Conservation (phyloP, 2,329 filamentous ascomycete genomes). For the Dothistroma pini region DNA sequence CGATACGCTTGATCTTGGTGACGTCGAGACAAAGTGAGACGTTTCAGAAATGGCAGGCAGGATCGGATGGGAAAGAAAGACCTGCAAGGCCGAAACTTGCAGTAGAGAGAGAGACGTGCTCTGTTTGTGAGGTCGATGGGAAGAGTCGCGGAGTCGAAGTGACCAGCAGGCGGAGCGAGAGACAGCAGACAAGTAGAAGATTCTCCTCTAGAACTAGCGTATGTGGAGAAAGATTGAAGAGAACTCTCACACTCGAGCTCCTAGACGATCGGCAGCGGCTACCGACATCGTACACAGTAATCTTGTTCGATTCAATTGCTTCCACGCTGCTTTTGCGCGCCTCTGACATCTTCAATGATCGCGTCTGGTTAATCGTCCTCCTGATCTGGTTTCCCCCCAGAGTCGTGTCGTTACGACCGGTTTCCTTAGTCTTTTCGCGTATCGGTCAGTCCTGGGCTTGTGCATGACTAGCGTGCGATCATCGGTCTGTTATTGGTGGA, state of each 20-base stretch:
- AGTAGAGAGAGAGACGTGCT: not conserved
- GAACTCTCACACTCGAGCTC: not conserved
- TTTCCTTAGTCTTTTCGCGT: not conserved
- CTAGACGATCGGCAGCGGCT: not conserved
- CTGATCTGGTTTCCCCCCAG: not conserved
- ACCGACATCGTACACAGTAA: not conserved
- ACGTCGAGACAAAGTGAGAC: not conserved
- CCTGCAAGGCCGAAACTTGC: not conserved
- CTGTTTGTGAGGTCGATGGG: no score
- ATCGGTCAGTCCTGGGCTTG: not conserved
- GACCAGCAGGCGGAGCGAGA: not conserved
- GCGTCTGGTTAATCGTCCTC: not conserved
- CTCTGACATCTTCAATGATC: not conserved
- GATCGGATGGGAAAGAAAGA: not conserved
- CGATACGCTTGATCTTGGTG: not conserved
- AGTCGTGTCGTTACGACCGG: conserved; percentile 1
- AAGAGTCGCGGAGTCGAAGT: not conserved
- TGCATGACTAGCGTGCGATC: not conserved
- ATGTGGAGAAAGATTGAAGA: not conserved
- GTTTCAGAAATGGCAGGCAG: not conserved
- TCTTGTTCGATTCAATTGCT: not conserved
- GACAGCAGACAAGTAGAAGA: conserved; percentile 1
- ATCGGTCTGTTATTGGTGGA: not conserved
- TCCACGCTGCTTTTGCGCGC: not conserved
- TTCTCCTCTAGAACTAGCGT: conserved; percentile 1